Evolutionary conservation across 257 asterid species (phyloP).

Genomic region (Asclepias syriaca): DNA sequence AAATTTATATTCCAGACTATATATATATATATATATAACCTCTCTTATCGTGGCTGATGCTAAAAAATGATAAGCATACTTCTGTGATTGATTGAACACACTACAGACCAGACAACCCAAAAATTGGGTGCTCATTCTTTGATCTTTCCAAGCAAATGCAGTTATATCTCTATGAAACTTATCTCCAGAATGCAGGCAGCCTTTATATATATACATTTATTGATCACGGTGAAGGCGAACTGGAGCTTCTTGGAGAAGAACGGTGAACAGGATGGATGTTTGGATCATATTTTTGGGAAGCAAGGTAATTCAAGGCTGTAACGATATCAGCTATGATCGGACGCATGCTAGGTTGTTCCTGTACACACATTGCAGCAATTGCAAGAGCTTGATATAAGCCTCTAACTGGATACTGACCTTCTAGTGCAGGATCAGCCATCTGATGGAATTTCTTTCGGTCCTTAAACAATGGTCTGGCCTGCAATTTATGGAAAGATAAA

Average conservation of each 20-base stretch:
- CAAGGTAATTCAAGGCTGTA: constrained; percentile 51
- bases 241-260: constrained; percentile 12
- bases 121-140: neutral
- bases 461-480: constrained; percentile 67
- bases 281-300: constrained; percentile 45
- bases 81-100: neutral
- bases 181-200: neutral
- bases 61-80: constrained; percentile 7
- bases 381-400: constrained; percentile 69
- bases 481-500: constrained; percentile 5
- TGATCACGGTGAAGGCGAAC: constrained; percentile 14
- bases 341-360: constrained; percentile 48
- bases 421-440: constrained; percentile 62
- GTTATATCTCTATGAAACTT: neutral
- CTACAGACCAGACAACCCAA: neutral
- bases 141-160: neutral
- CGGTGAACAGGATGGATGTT: constrained; percentile 12
- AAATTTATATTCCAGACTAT: constrained; percentile 3
- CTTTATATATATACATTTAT: neutral
- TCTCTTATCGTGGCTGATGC: constrained; percentile 4
- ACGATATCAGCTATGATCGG: constrained; percentile 53
- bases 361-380: constrained; percentile 66
- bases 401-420: constrained; percentile 48
- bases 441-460: constrained; percentile 50
- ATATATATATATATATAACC: constrained; percentile 1